Conservation (phyloP, 305 asterid genomes). For the Lippia alba region DNA sequence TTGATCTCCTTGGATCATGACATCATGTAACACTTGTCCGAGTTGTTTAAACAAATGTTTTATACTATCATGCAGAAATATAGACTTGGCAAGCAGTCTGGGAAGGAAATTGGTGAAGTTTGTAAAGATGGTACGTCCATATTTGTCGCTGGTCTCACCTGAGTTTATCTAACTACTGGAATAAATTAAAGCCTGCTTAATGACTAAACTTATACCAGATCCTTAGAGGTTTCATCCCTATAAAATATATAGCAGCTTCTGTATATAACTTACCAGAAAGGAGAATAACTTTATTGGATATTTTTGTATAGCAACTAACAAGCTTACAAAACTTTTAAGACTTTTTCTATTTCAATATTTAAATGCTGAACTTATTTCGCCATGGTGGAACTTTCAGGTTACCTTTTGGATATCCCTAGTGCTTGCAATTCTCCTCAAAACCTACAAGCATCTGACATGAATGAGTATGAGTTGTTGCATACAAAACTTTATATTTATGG, state of each 20-base stretch:
- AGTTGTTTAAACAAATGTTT: conserved; percentile 32
- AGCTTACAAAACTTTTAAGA: neutral
- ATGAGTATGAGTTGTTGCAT: conserved; percentile 39
- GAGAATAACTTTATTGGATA: too few species aligned
- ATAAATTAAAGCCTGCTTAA: too few species aligned
- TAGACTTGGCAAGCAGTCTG: conserved; percentile 87
- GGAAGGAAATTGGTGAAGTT: conserved; percentile 74
- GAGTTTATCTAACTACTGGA: neutral
- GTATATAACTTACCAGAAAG: too few species aligned
- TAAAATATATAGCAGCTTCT: too few species aligned
- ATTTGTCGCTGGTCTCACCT: conserved; percentile 30
- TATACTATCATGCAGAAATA: conserved; percentile 65
- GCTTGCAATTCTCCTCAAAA: conserved; percentile 43
- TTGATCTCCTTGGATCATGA: conserved; percentile 1
- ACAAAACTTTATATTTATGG: neutral
- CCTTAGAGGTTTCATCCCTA: too few species aligned
- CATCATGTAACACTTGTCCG: conserved; percentile 11
- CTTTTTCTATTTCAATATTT: neutral
- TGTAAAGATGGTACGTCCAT: conserved; percentile 75
- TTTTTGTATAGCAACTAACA: too few species aligned
- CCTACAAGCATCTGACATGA: conserved; percentile 42
- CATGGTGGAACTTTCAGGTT: conserved; percentile 42
- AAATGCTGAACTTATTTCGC: conserved; percentile 26
- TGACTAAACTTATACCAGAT: too few species aligned
- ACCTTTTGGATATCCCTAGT: conserved; percentile 46